Evolutionary conservation across 1,284 basidiomycete genomes (phyloP).

Genomic region (Ceratobasidium sp.): DNA sequence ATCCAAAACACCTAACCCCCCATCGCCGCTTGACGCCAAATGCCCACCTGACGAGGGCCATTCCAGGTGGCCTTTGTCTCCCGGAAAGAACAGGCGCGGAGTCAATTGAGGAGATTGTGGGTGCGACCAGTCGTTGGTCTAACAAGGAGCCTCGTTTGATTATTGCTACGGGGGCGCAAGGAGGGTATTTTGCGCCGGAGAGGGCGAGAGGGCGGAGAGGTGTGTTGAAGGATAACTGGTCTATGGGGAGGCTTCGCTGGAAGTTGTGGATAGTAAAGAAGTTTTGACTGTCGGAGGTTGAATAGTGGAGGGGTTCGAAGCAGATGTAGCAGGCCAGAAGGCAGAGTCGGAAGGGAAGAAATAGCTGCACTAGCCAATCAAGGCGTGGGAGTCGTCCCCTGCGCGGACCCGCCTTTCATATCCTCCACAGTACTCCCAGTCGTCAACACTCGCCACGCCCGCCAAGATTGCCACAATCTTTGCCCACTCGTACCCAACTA

Average conservation of each 20-base stretch:
- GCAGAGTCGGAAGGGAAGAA: no score
- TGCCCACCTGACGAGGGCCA: constrained; percentile 96
- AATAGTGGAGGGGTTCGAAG: constrained; percentile 7
- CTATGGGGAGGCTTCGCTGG: not conserved
- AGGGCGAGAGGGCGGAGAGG: constrained; percentile 52
- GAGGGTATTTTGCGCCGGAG: constrained; percentile 76
- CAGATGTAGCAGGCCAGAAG: constrained; percentile 10
- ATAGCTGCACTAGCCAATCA: not conserved
- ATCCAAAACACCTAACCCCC: constrained; percentile 65
- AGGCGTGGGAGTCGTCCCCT: constrained; percentile 55
- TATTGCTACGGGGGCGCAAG: constrained; percentile 87
- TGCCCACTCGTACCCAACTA: constrained; percentile 88
- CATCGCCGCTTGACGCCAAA: constrained; percentile 66
- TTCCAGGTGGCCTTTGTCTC: constrained; percentile 93
- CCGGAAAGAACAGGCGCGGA: constrained; percentile 79
- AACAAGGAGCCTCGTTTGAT: constrained; percentile 93
- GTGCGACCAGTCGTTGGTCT: constrained; percentile 89
- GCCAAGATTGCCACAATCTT: constrained; percentile 90
- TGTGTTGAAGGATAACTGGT: constrained; percentile 32
- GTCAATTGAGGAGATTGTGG: constrained; percentile 81
- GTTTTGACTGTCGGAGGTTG: constrained; percentile 2
- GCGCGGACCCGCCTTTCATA: constrained; percentile 51
- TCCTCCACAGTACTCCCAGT: constrained; percentile 42
- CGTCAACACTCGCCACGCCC: constrained; percentile 87
- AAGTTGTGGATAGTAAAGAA: not conserved